A percentile compares a stretch with the other conserved stretches of the same genome.
These are phyloP conservation scores for Diutina rugosa DNA, from an alignment of 1,139 yeast species.

Conservation along the genomic window DNA sequence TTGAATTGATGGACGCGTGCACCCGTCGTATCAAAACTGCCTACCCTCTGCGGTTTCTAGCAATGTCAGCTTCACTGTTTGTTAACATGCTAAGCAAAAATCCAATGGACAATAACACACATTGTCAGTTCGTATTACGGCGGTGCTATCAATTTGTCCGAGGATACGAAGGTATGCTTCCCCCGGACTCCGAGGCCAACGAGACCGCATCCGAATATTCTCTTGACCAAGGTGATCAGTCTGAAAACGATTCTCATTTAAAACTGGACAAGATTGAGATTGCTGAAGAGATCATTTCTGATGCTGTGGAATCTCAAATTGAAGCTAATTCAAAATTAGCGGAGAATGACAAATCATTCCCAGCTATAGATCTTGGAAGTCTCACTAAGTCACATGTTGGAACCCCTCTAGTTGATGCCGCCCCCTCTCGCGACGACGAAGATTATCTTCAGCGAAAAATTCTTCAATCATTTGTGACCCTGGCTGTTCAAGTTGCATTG, in stretches of 20 bases:
- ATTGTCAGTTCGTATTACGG: constrained; percentile 34
- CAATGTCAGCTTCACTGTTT: constrained; percentile 48
- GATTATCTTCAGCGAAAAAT: constrained; percentile 35
- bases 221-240: neutral
- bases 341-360: constrained; percentile 12
- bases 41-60: constrained; percentile 67
- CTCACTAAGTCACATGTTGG: neutral
- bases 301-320: neutral
- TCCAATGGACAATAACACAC: neutral
- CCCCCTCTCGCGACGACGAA: constrained; percentile 28
- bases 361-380: neutral
- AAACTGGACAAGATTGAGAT: neutral
- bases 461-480: constrained; percentile 10
- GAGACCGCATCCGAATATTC: constrained; percentile 16
- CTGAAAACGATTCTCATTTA: neutral
- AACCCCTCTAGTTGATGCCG: neutral
- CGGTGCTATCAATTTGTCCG: constrained; percentile 55
- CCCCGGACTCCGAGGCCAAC: constrained; percentile 21
- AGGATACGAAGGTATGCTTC: constrained; percentile 42
- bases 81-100: constrained; percentile 21
- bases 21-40: constrained; percentile 41
- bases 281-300: neutral
- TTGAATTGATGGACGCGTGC: constrained; percentile 46
- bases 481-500: neutral
- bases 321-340: neutral